Base-by-base conservation (phyloP, 176 grass and related monocot species). In the Cymbopogon citratus region DNA sequence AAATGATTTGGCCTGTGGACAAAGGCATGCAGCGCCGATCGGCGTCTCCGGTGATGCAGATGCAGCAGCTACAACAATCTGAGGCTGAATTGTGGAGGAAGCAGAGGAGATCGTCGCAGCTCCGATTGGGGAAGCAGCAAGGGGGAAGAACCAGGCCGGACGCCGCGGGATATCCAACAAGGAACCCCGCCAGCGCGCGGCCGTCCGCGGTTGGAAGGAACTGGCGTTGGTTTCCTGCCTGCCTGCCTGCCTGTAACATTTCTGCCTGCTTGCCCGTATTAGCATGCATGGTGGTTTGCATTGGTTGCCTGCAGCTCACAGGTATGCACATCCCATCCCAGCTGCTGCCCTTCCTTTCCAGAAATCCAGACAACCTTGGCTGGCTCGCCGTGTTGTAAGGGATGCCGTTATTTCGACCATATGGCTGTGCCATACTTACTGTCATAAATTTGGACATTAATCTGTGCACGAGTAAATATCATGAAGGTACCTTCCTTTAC, bases 111-210 rank as follows among this genome's bases (percentile, higher is more conserved):
- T 25, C 16, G 41, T 3, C 25, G 10, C 36, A 39, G 40, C 15
- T 25, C 40, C 5, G 28, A 11, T 7, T 49, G 13, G 21, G 28
- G 40, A 12, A 62, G 12, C 10, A 14, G 18, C 18, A 54, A 8
- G n/a, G 19, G 19, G 57, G 68, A 25, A 12, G 25, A 25, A 65
- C 36, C 7, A 75, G 63, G 48, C 39, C 70, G 77, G 48, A 28
- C 61, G 77, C 70, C 25, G 75, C 68, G 61, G 67, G 75, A 81
- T 27, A 60, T 54, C 75, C 75, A 68, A 84, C 46, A 36, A 76
- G 61, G 48, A 43, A 18, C 76, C 79, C 76, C 25, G 25, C 24
- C 11, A 12, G 29, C 75, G 39, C 29, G 81, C 29, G 44, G 81
- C 76, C 70, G 80, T 71, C 67, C 69, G 7, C 27, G 68, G 81